These are phyloP conservation scores for Pyrrhoderma lamaoense DNA, from an alignment of 1,284 basidiomycete species.

Conservation along the genomic window DNA sequence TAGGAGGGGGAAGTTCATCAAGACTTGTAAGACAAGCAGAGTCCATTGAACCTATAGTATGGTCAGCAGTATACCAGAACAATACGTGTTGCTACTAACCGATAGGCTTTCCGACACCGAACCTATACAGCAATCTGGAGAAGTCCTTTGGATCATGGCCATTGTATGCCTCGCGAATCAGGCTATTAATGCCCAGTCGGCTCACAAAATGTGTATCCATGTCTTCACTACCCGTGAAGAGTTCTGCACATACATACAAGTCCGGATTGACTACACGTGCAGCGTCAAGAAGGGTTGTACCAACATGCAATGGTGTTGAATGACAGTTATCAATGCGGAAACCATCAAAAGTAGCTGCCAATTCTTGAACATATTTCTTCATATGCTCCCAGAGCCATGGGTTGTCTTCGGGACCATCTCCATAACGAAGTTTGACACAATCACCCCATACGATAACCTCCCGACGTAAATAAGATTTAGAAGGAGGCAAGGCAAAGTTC, in stretches of 20 bases:
- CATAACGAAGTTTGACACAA: constrained; percentile 96
- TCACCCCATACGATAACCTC: constrained; percentile 98
- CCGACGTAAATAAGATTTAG: constrained; percentile 93
- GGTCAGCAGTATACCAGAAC: background rate
- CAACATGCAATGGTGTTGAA: constrained; percentile 92
- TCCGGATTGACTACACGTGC: constrained; percentile 86
- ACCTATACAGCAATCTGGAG: constrained; percentile 77
- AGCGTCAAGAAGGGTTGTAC: constrained; percentile 86
- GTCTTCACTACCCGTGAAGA: constrained; percentile 94
- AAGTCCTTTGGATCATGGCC: constrained; percentile 83
- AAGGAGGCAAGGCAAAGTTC: constrained; percentile 92
- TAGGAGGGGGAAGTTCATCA: constrained; percentile 71
- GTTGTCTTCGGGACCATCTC: constrained; percentile 68
- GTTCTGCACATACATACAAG: constrained; percentile 92
- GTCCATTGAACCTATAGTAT: constrained; percentile 77
- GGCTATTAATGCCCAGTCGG: constrained; percentile 83
- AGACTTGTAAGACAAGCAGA: constrained; percentile 68
- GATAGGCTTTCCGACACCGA: constrained; percentile 86
- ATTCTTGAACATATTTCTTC: constrained; percentile 74
- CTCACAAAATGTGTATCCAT: constrained; percentile 90
- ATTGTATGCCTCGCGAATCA: constrained; percentile 90
- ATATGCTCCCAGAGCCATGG: constrained; percentile 96
- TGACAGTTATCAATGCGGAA: constrained; percentile 99
- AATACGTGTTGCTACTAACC: constrained; percentile 38
- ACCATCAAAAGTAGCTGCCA: constrained; percentile 84